Evolutionary conservation across 768 basidiomycete species (phyloP), one percentile per base, ranked within the genome.

Genomic region (Sistotremastrum niveocremeum): DNA sequence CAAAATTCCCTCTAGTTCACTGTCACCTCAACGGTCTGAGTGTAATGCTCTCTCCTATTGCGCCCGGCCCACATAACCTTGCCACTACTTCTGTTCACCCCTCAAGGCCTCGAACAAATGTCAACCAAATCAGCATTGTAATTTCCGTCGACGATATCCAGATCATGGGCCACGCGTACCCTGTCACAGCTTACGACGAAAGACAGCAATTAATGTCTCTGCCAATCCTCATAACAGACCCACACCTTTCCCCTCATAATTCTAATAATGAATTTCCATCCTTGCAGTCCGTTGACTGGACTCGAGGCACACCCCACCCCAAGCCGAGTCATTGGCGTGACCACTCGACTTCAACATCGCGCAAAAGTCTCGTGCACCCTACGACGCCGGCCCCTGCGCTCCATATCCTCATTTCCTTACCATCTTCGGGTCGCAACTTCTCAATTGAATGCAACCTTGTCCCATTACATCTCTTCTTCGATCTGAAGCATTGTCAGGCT

Each of bases 391-490:
- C 20, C 20, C 20, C 20, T 20, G 20, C 20, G 20, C 57, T 12
- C 47, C 49, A 5, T 74, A 75, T 54, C 41, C 55, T 37, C 72
- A 74, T 46, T 73, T 73, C 20, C 57, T 57, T 36, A 49, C 61
- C 6, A 39, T 46, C 46, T 51, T 48, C 28, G 55, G 51, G 29
- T 34, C 49, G 30, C 50, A 37, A 33, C 33, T n/a, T 39, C 31
- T 44, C 29, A 34, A 42, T 77, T 33, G 64, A 71, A 31, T 54
- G 76, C n/a, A 56, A 57, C n/a, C 42, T 75, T 6, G 65, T 66
- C 7, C 82, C 89, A 7, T 53, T 93, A 7, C 88, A 90, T 55
- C 37, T 84, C n/a, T 86, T 88, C 55, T 44, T 85, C 30, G 87
- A 93, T 57, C 63, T 87, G 6, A 10, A 9, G 32, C 12, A 31